phyloP scores from a whole-genome alignment of 768 basidiomycete genomes.

The Austroboletus eburneus region DNA sequence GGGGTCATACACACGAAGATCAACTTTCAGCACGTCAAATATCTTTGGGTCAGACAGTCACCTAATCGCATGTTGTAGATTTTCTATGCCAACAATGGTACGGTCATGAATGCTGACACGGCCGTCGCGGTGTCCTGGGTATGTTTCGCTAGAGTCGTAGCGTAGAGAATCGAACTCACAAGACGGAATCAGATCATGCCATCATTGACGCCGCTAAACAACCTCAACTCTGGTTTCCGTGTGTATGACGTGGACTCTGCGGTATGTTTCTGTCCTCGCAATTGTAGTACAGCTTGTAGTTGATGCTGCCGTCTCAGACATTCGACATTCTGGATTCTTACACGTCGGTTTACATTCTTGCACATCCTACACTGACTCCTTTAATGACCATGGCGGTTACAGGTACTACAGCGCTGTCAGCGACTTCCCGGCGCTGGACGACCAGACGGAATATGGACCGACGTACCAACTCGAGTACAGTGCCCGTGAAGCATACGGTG shows the following conservation, averaged over 20 bases:
- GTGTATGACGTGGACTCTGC: constrained; percentile 36
- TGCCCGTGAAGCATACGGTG: constrained; percentile 61
- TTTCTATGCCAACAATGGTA: constrained; percentile 67
- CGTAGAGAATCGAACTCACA: not conserved
- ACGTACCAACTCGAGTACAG: constrained; percentile 58
- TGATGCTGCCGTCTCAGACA: constrained; percentile 37
- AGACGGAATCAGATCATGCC: constrained; percentile 31
- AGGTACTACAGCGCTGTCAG: constrained; percentile 64
- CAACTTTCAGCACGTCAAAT: constrained; percentile 44
- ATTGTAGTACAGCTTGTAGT: not conserved
- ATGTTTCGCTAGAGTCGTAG: not conserved
- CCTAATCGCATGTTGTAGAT: constrained; percentile 37
- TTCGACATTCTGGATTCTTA: constrained; percentile 73
- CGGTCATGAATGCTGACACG: constrained; percentile 46
- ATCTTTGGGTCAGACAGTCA: not conserved
- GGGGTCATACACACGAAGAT: constrained; percentile 69
- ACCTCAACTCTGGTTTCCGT: constrained; percentile 67
- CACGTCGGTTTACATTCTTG: constrained; percentile 43
- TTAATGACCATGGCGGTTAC: not conserved
- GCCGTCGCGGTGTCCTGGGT: constrained; percentile 50
- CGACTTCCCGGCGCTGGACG: constrained; percentile 51
- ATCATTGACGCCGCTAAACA: constrained; percentile 59
- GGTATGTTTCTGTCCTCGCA: constrained; percentile 12
- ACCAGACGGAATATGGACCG: constrained; percentile 51
- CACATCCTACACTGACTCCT: too few species aligned